These are phyloP conservation scores for Jaltomata sinuosa DNA, from an alignment of 257 asterid species.

Conservation along the genomic window DNA sequence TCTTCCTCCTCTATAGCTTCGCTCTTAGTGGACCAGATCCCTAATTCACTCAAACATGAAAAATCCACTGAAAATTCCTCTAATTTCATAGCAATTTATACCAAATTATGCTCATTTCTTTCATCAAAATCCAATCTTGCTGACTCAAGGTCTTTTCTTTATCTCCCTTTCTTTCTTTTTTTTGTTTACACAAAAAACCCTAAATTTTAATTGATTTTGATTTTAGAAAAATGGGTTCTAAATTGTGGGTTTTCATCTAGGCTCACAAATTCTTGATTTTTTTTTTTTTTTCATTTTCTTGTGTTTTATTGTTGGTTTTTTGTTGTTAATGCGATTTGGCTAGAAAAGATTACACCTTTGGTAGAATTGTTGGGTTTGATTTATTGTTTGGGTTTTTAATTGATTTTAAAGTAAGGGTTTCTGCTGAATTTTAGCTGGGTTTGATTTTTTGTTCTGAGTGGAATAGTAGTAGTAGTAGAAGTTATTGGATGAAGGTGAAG, in stretches of 20 bases:
- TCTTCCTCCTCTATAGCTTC: too few relatives aligned
- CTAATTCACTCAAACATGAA: constrained; percentile 1
- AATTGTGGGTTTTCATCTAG: neutral
- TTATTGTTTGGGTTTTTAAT: neutral
- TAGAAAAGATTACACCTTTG: neutral
- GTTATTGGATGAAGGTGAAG: neutral
- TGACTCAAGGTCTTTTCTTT: constrained; percentile 3
- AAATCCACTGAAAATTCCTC: neutral
- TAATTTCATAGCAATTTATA: neutral
- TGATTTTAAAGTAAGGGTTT: neutral
- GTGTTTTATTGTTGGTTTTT: neutral
- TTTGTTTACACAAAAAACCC: neutral
- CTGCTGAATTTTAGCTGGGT: neutral
- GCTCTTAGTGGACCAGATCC: constrained; percentile 8
- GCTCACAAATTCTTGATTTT: neutral
- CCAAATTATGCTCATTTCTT: neutral
- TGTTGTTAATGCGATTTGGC: neutral
- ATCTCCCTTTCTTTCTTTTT: neutral
- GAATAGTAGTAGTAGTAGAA: neutral
- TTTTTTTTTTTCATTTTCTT: neutral
- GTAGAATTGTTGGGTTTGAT: neutral
- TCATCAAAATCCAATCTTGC: constrained; percentile 5
- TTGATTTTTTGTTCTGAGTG: neutral
- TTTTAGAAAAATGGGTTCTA: neutral
- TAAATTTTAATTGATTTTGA: neutral